phyloP scores from a whole-genome alignment of 1,284 basidiomycete genomes.

The Abortiporus biennis region DNA sequence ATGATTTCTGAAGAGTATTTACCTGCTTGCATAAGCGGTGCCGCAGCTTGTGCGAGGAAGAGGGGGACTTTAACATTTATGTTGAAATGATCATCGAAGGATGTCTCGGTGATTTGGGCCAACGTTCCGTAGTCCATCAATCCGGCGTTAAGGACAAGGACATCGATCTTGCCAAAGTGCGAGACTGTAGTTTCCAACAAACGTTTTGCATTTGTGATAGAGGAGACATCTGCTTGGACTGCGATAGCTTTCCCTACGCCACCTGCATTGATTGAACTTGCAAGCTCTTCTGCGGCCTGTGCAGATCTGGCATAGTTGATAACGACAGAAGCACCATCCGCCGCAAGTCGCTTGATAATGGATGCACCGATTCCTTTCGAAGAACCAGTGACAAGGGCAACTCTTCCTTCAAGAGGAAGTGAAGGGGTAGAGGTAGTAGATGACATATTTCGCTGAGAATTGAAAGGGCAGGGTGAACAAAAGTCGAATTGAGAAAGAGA shows the following conservation, averaged over 20 bases:
- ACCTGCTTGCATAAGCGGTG: conserved; percentile 35
- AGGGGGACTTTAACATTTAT: conserved; percentile 49
- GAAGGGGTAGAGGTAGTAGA: conserved; percentile 3
- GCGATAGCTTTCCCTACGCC: conserved; percentile 37
- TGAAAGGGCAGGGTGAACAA: no score
- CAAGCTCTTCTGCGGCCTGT: conserved; percentile 33
- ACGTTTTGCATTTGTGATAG: conserved; percentile 31
- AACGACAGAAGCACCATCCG: conserved; percentile 45
- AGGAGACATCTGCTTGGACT: conserved; percentile 41
- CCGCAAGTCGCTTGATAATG: conserved; percentile 40
- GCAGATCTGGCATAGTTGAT: conserved; percentile 36
- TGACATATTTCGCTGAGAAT: no score
- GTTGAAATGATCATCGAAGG: conserved; percentile 41
- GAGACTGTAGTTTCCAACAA: conserved; percentile 40
- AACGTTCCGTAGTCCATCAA: conserved; percentile 40
- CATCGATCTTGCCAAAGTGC: conserved; percentile 43
- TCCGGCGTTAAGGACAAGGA: conserved; percentile 46
- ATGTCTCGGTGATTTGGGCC: conserved; percentile 37
- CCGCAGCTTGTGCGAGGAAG: conserved; percentile 42
- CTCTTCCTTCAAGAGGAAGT: conserved; percentile 31
- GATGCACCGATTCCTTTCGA: conserved; percentile 52
- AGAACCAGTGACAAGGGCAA: conserved; percentile 47
- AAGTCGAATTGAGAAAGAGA: no score
- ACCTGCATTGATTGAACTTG: conserved; percentile 31
- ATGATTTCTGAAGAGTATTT: conserved; percentile 14